Conservation (phyloP, 768 basidiomycete genomes). For the Royoungia palumana region DNA sequence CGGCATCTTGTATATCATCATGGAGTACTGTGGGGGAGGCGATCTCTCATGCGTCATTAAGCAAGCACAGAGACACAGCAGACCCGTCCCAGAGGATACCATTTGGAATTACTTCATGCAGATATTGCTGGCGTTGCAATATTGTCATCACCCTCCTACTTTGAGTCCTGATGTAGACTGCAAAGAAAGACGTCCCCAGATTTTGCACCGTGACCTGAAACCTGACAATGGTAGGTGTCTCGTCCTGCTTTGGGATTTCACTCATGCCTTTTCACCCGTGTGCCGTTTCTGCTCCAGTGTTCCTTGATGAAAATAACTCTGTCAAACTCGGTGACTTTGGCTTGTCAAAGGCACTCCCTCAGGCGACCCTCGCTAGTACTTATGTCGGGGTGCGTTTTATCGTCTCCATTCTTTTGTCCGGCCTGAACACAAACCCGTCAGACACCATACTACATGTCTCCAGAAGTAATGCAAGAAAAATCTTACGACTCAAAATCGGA, state of each 20-base stretch:
- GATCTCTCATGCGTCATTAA: slow-evolving; percentile 90
- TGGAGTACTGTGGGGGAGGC: slow-evolving; percentile 99
- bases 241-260: background rate
- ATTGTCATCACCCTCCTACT: slow-evolving; percentile 82
- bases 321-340: slow-evolving; percentile 98
- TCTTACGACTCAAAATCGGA: slow-evolving; percentile 97
- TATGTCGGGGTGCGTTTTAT: slow-evolving; percentile 82
- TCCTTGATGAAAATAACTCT: slow-evolving; percentile 78
- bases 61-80: slow-evolving; percentile 61
- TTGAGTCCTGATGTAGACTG: slow-evolving; percentile 37
- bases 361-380: slow-evolving; percentile 89
- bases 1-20: slow-evolving; percentile 93
- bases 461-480: slow-evolving; percentile 96
- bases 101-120: slow-evolving; percentile 98
- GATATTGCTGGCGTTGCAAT: slow-evolving; percentile 80
- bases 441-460: slow-evolving; percentile 99
- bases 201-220: slow-evolving; percentile 93
- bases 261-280: background rate
- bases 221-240: slow-evolving; percentile 84
- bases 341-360: slow-evolving; percentile 85
- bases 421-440: slow-evolving; percentile 29
- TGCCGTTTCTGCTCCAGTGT: slow-evolving; percentile 50
- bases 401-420: background rate
- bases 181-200: slow-evolving; percentile 62
- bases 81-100: slow-evolving; percentile 84